A percentile compares a stretch with the other conserved stretches of the same genome.
phyloP scores from a whole-genome alignment of 2,329 filamentous ascomycete genomes.

The Hymenoscyphus infarciens region DNA sequence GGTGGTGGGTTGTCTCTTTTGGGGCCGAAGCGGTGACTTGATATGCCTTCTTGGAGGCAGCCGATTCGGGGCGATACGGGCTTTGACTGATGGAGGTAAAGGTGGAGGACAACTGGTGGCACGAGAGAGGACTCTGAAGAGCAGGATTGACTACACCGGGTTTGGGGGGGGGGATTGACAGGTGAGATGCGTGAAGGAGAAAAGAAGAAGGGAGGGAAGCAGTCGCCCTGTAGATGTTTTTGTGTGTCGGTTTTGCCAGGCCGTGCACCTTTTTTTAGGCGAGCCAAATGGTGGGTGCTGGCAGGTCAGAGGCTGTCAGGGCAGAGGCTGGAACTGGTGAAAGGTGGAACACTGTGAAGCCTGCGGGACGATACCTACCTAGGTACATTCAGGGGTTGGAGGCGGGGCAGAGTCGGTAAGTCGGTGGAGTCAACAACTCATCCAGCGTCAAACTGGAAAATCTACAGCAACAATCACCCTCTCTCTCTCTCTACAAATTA shows the following conservation, averaged over 20 bases:
- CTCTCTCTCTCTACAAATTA: background rate
- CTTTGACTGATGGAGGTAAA: conserved; percentile 16
- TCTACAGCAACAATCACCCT: background rate
- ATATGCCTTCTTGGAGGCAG: conserved; percentile 5
- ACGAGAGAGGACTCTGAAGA: conserved; percentile 23
- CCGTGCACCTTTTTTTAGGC: background rate
- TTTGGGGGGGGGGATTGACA: conserved; percentile 25
- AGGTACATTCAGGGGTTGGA: background rate
- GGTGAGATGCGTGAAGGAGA: conserved; percentile 23
- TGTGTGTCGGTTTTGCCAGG: conserved; percentile 3
- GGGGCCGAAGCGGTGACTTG: conserved; percentile 6
- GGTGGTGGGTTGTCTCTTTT: background rate
- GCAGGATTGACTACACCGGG: conserved; percentile 31
- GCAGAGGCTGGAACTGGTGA: background rate
- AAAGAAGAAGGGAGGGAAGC: conserved; percentile 12
- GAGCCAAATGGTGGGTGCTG: background rate
- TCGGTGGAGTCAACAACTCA: background rate
- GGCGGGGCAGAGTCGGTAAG: background rate
- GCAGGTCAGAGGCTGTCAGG: too few species aligned
- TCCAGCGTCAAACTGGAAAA: too few species aligned
- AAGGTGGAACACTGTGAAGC: background rate
- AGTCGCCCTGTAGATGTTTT: conserved; percentile 4
- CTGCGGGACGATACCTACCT: background rate
- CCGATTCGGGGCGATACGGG: conserved; percentile 14
- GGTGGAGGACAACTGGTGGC: conserved; percentile 13